Base-by-base conservation (phyloP, 2,329 filamentous ascomycete genomes). In the Capronia americana region DNA sequence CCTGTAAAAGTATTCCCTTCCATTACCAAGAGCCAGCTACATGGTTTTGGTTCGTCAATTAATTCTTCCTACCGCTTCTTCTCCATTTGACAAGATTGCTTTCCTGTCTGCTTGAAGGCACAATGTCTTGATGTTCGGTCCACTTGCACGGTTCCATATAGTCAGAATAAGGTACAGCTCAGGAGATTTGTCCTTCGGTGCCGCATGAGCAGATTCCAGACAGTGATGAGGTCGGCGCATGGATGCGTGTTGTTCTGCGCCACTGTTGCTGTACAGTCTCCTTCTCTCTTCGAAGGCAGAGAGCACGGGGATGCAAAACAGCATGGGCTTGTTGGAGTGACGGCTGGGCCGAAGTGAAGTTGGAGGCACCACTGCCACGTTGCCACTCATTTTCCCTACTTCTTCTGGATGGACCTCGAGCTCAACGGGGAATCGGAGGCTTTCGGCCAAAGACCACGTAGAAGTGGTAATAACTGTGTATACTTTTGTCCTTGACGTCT, bases 391-490 rank as follows among this genome's bases (percentile, higher is more conserved):
- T n/a, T 6, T 6, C 17, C 14, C 5, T 17, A n/a, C n/a, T 44
- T 2, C n/a, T n/a, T 4, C 38, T n/a, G 14, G 17, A 10, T 12
- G 38, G 17, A 3, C 38, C 14, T 44, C 38, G 20, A 7, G 17
- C 3, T 44, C 38, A 44, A 8, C 20, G 14, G 8, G 26, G 44
- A 2, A 58, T n/a, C 23, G 48, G 48, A 26, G 62, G 65, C 48
- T 70, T 66, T 26, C 65, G 54, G 2, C 54, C 64, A 54, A 63
- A 69, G 38, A 66, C 66, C 23, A 64, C 55, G 34, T 66, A 57
- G 56, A 70, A 68, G 26, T 64, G 51, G 38, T 68, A 63, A 30
- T 68, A 62, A 30, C 58, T 63, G 54, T 70, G 68, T 26, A 68
- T 60, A 28, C 50, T 63, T 10, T 58, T 57, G 41, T 68, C 57